Evolutionary conservation across 2,329 filamentous ascomycete species (phyloP), one percentile per base, ranked within the genome.

Genomic region (Grosmannia penicillata): DNA sequence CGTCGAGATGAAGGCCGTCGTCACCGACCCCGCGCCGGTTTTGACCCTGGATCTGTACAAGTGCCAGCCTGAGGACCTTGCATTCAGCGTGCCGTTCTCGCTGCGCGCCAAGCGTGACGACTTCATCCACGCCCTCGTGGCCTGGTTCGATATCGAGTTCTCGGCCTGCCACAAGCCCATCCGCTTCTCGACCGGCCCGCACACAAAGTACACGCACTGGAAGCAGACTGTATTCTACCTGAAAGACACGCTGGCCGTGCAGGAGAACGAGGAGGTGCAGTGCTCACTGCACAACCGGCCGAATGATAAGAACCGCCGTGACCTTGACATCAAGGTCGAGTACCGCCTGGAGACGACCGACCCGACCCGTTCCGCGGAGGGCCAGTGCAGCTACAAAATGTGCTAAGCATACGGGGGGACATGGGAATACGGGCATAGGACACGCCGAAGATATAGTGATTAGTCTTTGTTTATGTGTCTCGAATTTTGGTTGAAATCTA

Each of bases 181-280:
- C 56, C 76, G 79, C 55, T 98, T 98, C 72, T 93, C 84, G 38
- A 98, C 91, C 15, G 91, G 91, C 18, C 91, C 91, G 22, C 91
- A 96, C 64, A 93, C 89, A 51, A 96, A 95, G 66, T 96, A 96
- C 66, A 98, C 91, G 15, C 91, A 98, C 72, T 98, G 91, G 91
- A 98, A 98, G 68, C 91, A 98, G 69, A 98, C 91, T 11, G 91
- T 98, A 45, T 96, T 98, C 66, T 98, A 98, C 65, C 70, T 98
- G 46, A 76, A 82, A 53, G 87, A 98, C 50, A 83, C 94, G 25
- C 66, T 98, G 47, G 96, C 87, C 15, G 86, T 94, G 27, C 80
- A 93, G 60, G 72, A 84, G 54, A 85, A 81, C 41, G 91, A 98
- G 67, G 69, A 74, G 52, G 70, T 98, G 43, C 62, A 66, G 43